Evolutionary conservation across 2,329 filamentous ascomycete genomes (phyloP).

Genomic region (Zymoseptoria tritici): DNA sequence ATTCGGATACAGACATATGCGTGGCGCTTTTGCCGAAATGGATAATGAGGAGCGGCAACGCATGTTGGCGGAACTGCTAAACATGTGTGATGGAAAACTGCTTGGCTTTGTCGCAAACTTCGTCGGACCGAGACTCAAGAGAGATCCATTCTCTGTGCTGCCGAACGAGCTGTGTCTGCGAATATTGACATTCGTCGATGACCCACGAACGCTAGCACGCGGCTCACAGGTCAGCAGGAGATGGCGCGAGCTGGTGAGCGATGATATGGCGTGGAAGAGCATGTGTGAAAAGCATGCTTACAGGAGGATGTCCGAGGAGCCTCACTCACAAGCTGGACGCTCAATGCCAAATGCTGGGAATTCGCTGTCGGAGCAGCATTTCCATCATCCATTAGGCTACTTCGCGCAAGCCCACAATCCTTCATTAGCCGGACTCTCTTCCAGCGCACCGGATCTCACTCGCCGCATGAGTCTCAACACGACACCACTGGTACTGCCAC

Average conservation of each 20-base stretch:
- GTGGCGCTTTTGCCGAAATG: slow-evolving; percentile 71
- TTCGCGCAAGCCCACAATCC: slow-evolving; percentile 21
- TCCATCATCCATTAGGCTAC: slow-evolving; percentile 25
- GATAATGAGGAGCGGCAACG: slow-evolving; percentile 69
- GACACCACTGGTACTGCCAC: slow-evolving; percentile 17
- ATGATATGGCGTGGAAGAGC: slow-evolving; percentile 98
- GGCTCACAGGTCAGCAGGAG: slow-evolving; percentile 92
- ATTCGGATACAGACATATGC: slow-evolving; percentile 59
- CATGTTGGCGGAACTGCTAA: slow-evolving; percentile 79
- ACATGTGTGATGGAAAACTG: slow-evolving; percentile 89
- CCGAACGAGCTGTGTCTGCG: slow-evolving; percentile 88
- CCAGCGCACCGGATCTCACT: slow-evolving; percentile 42
- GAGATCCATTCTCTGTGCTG: slow-evolving; percentile 87
- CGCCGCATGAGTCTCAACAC: slow-evolving; percentile 19
- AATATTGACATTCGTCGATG: slow-evolving; percentile 95
- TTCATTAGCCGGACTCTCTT: slow-evolving; percentile 35
- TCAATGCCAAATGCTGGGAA: slow-evolving; percentile 14
- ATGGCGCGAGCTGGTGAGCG: slow-evolving; percentile 87
- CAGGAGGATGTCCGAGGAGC: slow-evolving; percentile 47
- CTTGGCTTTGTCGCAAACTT: slow-evolving; percentile 95
- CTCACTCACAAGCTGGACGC: slow-evolving; percentile 13
- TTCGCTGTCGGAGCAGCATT: slow-evolving; percentile 11
- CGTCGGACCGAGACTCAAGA: slow-evolving; percentile 87
- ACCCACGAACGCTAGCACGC: slow-evolving; percentile 85
- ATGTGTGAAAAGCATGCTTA: slow-evolving; percentile 95